These are phyloP conservation scores for Jaltomata sinuosa DNA, from an alignment of 257 asterid genomes.

Conservation along the genomic window DNA sequence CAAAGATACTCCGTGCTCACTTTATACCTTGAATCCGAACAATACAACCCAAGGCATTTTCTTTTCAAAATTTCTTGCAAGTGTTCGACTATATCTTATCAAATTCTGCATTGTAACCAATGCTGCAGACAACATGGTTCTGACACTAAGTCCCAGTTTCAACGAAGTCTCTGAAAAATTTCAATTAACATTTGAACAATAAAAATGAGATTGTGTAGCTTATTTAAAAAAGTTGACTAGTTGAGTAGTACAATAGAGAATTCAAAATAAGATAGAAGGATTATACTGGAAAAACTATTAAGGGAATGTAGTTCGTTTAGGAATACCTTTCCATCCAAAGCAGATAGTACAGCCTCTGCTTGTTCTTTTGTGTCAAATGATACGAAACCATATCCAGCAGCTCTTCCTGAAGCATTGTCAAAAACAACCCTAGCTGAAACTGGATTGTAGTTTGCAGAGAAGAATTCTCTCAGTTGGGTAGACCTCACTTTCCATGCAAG, in stretches of 20 bases:
- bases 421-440: slow-evolving; percentile 67
- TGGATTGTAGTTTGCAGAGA: slow-evolving; percentile 48
- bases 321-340: slow-evolving; percentile 63
- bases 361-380: slow-evolving; percentile 76
- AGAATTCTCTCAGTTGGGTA: slow-evolving; percentile 57
- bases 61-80: neutral
- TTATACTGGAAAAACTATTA: neutral
- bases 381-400: slow-evolving; percentile 85
- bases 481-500: slow-evolving; percentile 94
- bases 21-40: neutral
- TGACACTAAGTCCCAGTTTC: neutral
- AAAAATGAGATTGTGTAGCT: neutral
- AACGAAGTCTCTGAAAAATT: neutral
- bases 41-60: neutral
- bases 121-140: neutral
- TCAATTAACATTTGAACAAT: neutral
- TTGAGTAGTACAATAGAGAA: neutral
- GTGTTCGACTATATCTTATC: neutral
- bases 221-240: neutral
- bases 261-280: neutral
- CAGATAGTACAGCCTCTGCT: slow-evolving; percentile 68
- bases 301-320: neutral
- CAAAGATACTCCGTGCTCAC: neutral
- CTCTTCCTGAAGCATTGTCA: slow-evolving; percentile 57
- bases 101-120: neutral